A percentile compares a stretch with the other conserved stretches of the same genome.
phyloP scores from a whole-genome alignment of 2,329 filamentous ascomycete genomes.

The Pseudogymnoascus sp. region DNA sequence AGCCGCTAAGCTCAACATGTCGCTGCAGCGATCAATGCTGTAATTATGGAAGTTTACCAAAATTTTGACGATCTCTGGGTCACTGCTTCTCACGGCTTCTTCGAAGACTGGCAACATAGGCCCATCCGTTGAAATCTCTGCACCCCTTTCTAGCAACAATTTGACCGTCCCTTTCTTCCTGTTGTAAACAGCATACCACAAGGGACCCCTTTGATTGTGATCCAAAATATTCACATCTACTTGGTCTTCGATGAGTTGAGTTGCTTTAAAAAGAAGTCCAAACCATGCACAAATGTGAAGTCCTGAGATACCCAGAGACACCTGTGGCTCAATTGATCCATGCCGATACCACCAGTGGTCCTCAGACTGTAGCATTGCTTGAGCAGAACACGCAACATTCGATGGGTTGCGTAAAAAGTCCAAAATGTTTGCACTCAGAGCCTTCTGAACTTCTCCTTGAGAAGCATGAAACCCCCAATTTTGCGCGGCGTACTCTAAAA shows the following conservation, averaged over 20 bases:
- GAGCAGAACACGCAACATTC: not conserved
- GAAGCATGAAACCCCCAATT: not conserved
- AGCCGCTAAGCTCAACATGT: not conserved
- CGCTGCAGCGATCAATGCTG: not conserved
- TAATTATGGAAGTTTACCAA: not conserved
- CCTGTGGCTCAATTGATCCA: not conserved
- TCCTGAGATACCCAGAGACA: not conserved
- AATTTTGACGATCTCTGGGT: not conserved
- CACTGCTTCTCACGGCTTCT: not conserved
- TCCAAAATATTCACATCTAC: not conserved
- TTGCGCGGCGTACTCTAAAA: not conserved
- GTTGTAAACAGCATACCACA: constrained; percentile 2
- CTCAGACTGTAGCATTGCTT: not conserved
- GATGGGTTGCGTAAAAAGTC: not conserved
- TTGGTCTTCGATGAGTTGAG: not conserved
- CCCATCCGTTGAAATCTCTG: not conserved
- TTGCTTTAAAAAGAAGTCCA: not conserved
- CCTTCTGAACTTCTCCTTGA: not conserved
- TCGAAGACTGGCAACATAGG: not conserved
- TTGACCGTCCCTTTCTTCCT: not conserved
- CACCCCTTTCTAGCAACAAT: not conserved
- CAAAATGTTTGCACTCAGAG: not conserved
- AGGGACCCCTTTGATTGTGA: not conserved
- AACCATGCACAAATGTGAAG: constrained; percentile 1
- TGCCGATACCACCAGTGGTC: not conserved